These are phyloP conservation scores for Ajuga reptans DNA, from an alignment of 305 asterid genomes.

Conservation along the genomic window DNA sequence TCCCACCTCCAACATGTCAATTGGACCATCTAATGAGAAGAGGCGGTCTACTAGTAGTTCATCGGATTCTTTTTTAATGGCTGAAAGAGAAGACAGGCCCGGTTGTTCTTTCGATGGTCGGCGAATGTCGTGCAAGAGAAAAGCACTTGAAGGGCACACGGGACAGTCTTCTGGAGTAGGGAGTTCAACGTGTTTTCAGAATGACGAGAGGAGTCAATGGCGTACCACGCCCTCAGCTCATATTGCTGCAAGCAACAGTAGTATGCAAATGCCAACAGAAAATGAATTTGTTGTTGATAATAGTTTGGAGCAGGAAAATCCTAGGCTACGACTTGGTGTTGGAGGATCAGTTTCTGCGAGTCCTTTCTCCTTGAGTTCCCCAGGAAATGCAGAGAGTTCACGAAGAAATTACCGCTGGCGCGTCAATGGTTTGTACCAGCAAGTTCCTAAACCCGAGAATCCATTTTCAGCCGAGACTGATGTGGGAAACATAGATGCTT, in stretches of 20 bases:
- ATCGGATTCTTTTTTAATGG: constrained; percentile 29
- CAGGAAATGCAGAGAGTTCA: constrained; percentile 37
- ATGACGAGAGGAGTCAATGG: constrained; percentile 46
- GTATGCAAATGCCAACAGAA: constrained; percentile 25
- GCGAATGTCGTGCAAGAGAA: constrained; percentile 65
- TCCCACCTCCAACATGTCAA: constrained; percentile 29
- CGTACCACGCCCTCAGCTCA: constrained; percentile 32
- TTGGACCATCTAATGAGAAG: constrained; percentile 34
- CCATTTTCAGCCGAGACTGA: constrained; percentile 29
- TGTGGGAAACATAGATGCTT: constrained; percentile 28
- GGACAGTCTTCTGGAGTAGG: constrained; percentile 71
- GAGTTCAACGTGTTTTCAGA: constrained; percentile 40
- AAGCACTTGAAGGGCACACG: constrained; percentile 47
- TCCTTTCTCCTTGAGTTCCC: constrained; percentile 34
- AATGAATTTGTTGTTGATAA: constrained; percentile 24
- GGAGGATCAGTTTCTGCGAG: constrained; percentile 35
- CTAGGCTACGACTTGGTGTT: constrained; percentile 57
- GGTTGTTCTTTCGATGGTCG: constrained; percentile 51
- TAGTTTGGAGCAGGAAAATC: constrained; percentile 41
- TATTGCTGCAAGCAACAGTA: constrained; percentile 27
- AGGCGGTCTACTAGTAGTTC: constrained; percentile 33
- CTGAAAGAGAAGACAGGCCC: constrained; percentile 41
- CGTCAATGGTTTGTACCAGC: constrained; percentile 47
- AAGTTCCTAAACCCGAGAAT: constrained; percentile 34
- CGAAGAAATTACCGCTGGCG: constrained; percentile 60